A percentile compares a stretch with the other conserved stretches of the same genome.
Evolutionary conservation across 1,284 basidiomycete genomes (phyloP).

Genomic region (Pisolithus thermaeus): DNA sequence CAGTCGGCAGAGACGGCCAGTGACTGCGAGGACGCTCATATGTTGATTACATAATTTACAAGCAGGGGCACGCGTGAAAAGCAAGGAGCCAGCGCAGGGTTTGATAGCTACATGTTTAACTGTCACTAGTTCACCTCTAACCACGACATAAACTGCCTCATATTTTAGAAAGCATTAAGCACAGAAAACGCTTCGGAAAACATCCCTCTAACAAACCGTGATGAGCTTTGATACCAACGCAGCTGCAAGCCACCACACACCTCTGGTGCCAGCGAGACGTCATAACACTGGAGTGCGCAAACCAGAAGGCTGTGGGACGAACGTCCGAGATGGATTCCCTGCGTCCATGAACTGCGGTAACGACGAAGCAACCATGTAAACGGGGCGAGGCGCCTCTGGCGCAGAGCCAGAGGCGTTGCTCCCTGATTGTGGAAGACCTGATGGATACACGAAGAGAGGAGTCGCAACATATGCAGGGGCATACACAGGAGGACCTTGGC

Average conservation of each 20-base stretch:
- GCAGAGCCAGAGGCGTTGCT: slow-evolving; percentile 15
- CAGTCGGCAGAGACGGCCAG: too few relatives aligned
- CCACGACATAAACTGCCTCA: too few relatives aligned
- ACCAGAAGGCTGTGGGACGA: slow-evolving; percentile 23
- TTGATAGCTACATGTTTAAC: too few relatives aligned
- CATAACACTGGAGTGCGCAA: slow-evolving; percentile 15
- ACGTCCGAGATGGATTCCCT: slow-evolving; percentile 18
- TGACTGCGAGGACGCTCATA: background rate
- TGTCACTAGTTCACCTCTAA: too few relatives aligned
- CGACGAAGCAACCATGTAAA: slow-evolving; percentile 27
- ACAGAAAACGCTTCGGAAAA: too few relatives aligned
- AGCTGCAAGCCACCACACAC: too few relatives aligned
- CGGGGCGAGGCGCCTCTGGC: slow-evolving; percentile 19
- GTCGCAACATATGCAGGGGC: slow-evolving; percentile 30
- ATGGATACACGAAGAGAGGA: slow-evolving; percentile 28
- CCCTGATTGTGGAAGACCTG: slow-evolving; percentile 26
- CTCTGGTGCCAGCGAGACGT: background rate
- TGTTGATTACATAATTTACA: background rate
- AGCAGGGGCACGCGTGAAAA: too few relatives aligned
- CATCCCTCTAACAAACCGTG: too few relatives aligned
- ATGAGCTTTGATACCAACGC: too few relatives aligned
- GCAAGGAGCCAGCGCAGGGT: too few relatives aligned
- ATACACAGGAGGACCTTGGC: slow-evolving; percentile 19
- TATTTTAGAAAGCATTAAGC: too few relatives aligned
- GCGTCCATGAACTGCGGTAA: slow-evolving; percentile 20